A percentile compares a stretch with the other conserved stretches of the same genome.
phyloP scores from a whole-genome alignment of 441 rosid genomes.

The Pelargonium fulgidum region DNA sequence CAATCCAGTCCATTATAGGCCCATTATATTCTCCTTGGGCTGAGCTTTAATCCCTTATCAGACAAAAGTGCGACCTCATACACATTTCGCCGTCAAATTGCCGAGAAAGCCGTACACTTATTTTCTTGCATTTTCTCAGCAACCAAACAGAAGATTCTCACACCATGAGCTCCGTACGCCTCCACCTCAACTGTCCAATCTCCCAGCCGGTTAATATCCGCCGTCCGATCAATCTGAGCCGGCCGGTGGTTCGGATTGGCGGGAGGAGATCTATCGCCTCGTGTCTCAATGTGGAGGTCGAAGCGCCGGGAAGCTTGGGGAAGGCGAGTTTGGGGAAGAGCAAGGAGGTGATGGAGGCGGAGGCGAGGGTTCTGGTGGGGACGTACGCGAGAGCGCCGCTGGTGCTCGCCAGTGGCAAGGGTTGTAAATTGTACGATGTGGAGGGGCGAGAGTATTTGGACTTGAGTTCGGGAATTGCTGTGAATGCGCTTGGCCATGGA shows the following conservation, averaged over 20 bases:
- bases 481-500: constrained; percentile 65
- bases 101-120: background rate
- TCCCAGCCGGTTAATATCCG: constrained; percentile 18
- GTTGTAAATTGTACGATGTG: constrained; percentile 63
- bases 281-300: constrained; percentile 14
- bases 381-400: constrained; percentile 71
- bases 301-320: constrained; percentile 8
- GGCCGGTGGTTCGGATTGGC: constrained; percentile 12
- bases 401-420: constrained; percentile 57
- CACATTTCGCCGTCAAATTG: background rate
- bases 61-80: too few species aligned
- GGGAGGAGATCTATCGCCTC: constrained; percentile 4
- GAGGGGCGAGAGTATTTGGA: constrained; percentile 78
- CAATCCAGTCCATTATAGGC: background rate
- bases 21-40: background rate
- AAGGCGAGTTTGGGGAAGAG: constrained; percentile 20
- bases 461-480: constrained; percentile 67
- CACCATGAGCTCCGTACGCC: constrained; percentile 21
- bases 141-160: background rate
- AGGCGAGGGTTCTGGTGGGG: constrained; percentile 48
- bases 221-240: constrained; percentile 5
- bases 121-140: background rate
- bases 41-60: too few species aligned
- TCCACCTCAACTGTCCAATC: constrained; percentile 4
- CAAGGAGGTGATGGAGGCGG: constrained; percentile 43